These are phyloP conservation scores for Suhomyces sp. DNA, from an alignment of 805 yeast species.

Conservation along the genomic window DNA sequence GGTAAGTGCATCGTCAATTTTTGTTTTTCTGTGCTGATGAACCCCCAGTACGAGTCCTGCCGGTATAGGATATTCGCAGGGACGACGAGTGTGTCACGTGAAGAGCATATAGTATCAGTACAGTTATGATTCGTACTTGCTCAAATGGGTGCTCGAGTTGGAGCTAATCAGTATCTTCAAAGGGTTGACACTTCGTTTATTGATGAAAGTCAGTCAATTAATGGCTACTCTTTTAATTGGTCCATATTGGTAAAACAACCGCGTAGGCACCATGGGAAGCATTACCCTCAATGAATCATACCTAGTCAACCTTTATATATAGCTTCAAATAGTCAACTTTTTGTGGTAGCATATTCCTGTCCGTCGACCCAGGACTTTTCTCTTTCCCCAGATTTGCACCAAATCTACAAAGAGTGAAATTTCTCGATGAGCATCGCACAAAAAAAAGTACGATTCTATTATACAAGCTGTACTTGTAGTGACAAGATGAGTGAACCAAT, in stretches of 20 bases:
- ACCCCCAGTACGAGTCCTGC: background rate
- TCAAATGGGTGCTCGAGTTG: background rate
- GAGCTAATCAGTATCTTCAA: background rate
- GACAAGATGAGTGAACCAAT: background rate
- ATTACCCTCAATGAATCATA: background rate
- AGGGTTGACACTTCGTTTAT: background rate
- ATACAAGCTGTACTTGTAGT: background rate
- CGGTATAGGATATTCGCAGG: background rate
- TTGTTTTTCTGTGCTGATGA: background rate
- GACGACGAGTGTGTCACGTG: background rate
- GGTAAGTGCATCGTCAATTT: conserved; percentile 1
- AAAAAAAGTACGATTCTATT: background rate
- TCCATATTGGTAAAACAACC: too few species aligned
- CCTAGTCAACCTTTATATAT: background rate
- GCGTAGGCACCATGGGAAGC: too few species aligned
- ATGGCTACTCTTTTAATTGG: too few species aligned
- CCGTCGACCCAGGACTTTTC: background rate
- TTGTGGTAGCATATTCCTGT: background rate
- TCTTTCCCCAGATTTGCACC: background rate
- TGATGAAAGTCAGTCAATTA: too few species aligned
- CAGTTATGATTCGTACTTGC: background rate
- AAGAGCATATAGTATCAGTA: background rate
- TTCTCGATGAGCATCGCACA: conserved; percentile 4
- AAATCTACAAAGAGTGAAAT: background rate
- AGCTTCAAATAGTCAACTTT: background rate